Evolutionary conservation across 208 protist species (phyloP).

Genomic region (Crithidia expoeki): DNA sequence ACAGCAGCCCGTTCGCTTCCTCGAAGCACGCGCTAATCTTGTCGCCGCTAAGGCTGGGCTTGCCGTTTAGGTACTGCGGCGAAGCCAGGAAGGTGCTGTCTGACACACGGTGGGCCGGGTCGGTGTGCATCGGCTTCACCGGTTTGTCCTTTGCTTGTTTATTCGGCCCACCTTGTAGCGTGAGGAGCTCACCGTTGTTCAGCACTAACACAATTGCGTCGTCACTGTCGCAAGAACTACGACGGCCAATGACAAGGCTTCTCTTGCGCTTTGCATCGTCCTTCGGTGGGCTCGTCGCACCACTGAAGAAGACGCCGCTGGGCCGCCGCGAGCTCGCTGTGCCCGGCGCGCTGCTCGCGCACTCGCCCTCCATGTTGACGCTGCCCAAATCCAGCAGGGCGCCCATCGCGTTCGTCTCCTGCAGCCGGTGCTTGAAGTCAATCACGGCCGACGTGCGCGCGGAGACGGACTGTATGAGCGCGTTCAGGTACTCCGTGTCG

Average conservation of each 20-base stretch:
- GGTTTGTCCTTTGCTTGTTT: neutral
- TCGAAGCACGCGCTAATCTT: conserved; percentile 30
- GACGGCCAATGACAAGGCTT: neutral
- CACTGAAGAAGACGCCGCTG: conserved; percentile 13
- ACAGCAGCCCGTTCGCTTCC: conserved; percentile 51
- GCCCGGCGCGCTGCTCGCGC: neutral
- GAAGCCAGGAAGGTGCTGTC: neutral
- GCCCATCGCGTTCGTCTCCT: neutral
- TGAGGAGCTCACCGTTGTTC: conserved; percentile 23
- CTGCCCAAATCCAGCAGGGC: neutral
- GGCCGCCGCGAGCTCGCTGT: neutral
- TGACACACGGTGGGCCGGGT: neutral
- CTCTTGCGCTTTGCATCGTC: neutral
- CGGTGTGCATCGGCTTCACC: neutral
- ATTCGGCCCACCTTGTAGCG: conserved; percentile 3
- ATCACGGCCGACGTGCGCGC: conserved; percentile 36
- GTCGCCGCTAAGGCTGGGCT: conserved; percentile 24
- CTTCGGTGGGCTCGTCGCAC: neutral
- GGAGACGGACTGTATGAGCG: conserved; percentile 21
- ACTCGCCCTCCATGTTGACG: neutral
- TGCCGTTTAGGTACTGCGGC: conserved; percentile 33
- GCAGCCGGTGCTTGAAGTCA: conserved; percentile 23
- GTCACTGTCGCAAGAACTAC: neutral
- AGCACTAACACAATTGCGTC: conserved; percentile 18
- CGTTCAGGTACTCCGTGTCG: conserved; percentile 28